Base-by-base conservation (phyloP, 1,139 yeast genomes). In the Yamadazyma jaroonii region DNA sequence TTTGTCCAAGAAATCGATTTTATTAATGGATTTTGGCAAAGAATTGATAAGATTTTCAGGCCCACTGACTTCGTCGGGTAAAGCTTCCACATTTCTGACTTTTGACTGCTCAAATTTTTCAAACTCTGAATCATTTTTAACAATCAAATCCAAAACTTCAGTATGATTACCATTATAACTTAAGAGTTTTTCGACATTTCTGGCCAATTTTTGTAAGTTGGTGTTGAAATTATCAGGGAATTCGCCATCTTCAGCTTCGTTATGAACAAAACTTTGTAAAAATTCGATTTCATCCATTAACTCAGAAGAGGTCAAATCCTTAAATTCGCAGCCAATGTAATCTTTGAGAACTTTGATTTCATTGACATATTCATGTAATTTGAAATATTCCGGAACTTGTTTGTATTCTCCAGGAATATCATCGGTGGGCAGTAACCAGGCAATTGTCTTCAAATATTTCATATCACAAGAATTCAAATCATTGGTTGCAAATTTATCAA, bases 61-160 rank as follows among this genome's bases (percentile, higher is more conserved):
- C 5, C 29, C 20, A 17, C 6, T n/a, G n/a, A n/a, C n/a, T n/a
- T n/a, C n/a, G n/a, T n/a, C n/a, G n/a, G n/a, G n/a, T n/a, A n/a
- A n/a, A n/a, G n/a, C n/a, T 24, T 24, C 26, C n/a, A 10, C 26
- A 6, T 5, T n/a, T 5, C 26, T 24, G 26, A n/a, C n/a, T n/a
- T n/a, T n/a, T n/a, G n/a, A n/a, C n/a, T n/a, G n/a, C 38, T 61
- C 67, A 31, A 60, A 48, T n/a, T 45, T 37, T 7, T 52, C 54
- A 37, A 62, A 58, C 4, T 53, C 61, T 7, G 38, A 31, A 37
- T 59, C 62, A 27, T 59, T 58, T 10, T 48, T 48, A 31, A 64
- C 43, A 2, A 66, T 49, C 4, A 61, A 52, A 44, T 67, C 73
- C 43, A 69, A 55, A 7, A 62, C 54, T 15, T 51, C 58, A 4